Conservation (phyloP, 2,329 filamentous ascomycete genomes). For the Phyllosticta ampelicida region DNA sequence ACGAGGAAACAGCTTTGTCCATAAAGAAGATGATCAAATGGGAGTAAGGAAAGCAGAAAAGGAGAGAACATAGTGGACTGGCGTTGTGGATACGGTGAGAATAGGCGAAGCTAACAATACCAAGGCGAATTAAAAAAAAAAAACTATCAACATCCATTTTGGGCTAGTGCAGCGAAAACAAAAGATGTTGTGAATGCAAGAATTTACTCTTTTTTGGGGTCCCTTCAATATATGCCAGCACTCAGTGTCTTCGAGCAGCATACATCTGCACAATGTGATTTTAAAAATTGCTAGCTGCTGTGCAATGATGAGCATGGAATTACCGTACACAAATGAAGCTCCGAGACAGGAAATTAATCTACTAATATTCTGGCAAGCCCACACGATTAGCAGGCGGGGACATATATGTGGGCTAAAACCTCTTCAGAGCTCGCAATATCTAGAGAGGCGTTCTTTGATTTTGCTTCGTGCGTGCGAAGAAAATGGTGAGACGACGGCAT, state of each 20-base stretch:
- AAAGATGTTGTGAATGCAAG: neutral
- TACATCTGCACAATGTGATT: neutral
- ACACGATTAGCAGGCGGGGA: neutral
- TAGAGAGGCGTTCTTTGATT: neutral
- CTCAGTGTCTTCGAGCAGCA: neutral
- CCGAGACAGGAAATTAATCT: neutral
- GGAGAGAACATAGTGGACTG: neutral
- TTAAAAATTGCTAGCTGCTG: neutral
- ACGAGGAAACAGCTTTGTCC: neutral
- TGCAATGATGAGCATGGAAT: neutral
- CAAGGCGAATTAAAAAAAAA: slow-evolving; percentile 1
- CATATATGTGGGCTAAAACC: neutral
- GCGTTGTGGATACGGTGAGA: neutral
- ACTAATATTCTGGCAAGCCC: neutral
- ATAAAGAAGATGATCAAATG: neutral
- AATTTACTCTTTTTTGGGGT: neutral
- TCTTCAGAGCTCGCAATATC: neutral
- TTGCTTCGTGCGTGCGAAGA: no score
- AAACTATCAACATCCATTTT: slow-evolving; percentile 2
- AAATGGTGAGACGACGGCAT: no score
- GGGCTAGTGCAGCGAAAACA: neutral
- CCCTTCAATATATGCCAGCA: neutral
- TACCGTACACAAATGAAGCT: neutral
- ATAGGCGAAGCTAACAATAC: neutral
- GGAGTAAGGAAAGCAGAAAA: neutral